Conservation (phyloP, 2,329 filamentous ascomycete genomes). For the Metarhizium anisopliae region DNA sequence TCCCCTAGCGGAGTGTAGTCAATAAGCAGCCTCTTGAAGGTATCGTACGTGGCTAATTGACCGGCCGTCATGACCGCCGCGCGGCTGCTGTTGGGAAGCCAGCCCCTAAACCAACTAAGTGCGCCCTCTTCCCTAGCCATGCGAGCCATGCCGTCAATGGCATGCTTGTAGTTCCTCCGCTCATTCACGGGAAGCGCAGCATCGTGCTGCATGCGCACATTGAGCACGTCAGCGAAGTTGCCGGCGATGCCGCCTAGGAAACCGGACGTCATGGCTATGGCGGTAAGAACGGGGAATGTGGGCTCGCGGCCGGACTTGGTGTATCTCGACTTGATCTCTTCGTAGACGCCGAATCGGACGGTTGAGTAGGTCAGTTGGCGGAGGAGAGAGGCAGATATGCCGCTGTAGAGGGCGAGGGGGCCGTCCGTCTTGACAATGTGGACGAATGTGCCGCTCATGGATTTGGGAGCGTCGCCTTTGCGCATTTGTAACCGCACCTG, state of each 20-base stretch:
- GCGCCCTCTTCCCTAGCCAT: conserved; percentile 84
- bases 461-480: conserved; percentile 61
- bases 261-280: conserved; percentile 74
- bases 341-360: conserved; percentile 92
- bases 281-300: conserved; percentile 68
- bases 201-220: conserved; percentile 97
- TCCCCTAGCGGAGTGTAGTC: conserved; percentile 58
- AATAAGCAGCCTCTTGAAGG: conserved; percentile 65
- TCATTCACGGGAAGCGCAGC: conserved; percentile 64
- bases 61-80: conserved; percentile 83
- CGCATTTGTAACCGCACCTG: conserved; percentile 86
- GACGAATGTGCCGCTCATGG: conserved; percentile 77
- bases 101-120: conserved; percentile 69
- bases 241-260: conserved; percentile 83
- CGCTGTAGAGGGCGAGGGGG: conserved; percentile 73
- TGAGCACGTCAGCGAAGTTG: conserved; percentile 92
- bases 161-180: conserved; percentile 82
- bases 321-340: conserved; percentile 68
- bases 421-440: conserved; percentile 74
- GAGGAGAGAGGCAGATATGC: conserved; percentile 84
- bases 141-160: conserved; percentile 73
- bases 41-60: conserved; percentile 78
- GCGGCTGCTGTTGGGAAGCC: conserved; percentile 72
- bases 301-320: conserved; percentile 47
- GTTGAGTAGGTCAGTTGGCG: conserved; percentile 96